Base-by-base conservation (phyloP, 1,284 basidiomycete genomes). In the Microbotryum intermedium region DNA sequence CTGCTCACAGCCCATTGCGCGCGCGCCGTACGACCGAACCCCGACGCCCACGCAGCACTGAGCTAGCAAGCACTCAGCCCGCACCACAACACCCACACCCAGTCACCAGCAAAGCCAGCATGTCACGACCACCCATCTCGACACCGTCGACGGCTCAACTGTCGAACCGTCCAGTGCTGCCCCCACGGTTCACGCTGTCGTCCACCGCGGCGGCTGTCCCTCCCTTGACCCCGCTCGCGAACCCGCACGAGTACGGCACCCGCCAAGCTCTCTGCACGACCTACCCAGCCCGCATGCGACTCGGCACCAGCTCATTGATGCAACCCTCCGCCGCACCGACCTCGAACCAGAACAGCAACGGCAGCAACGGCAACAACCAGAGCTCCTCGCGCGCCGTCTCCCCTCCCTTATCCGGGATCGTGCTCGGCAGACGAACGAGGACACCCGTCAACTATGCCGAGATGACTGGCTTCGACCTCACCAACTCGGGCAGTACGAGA, bases 211-310 rank as follows among this genome's bases (percentile, higher is more conserved):
- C 43, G 3, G 59, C 61, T 16, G 66, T 68, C 6, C 50, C 60
- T 29, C 66, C 66, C 42, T 18, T 68, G 26, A 61, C 66, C 3
- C 53, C 57, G 26, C 59, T 68, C 58, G 55, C 64, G 1, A 58
- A 62, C 4, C 34, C 50, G 16, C 57, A 57, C 6, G 25, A 26
- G 25, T 59, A 62, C 34, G 58, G 58, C 29, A 51, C 29, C 28
- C 57, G 61, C 45, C 94, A 97, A 74, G 91, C 88, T 0, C 75
- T 84, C 23, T 82, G 84, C 65, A 87, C 89, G 1, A 88, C 90
- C 1, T 97, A 95, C 74, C 80, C 91, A 0, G 88, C 92, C 6
- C 83, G 93, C n/a, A 78, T 97, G 58, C 84, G 88, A n/a, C 93
- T 92, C 0, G 94, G 94, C 28, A 82, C 87, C 7, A 88, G 90